These are phyloP conservation scores for Gamarada debralockiae DNA, from an alignment of 495 filamentous ascomycete genomes.

Conservation along the genomic window DNA sequence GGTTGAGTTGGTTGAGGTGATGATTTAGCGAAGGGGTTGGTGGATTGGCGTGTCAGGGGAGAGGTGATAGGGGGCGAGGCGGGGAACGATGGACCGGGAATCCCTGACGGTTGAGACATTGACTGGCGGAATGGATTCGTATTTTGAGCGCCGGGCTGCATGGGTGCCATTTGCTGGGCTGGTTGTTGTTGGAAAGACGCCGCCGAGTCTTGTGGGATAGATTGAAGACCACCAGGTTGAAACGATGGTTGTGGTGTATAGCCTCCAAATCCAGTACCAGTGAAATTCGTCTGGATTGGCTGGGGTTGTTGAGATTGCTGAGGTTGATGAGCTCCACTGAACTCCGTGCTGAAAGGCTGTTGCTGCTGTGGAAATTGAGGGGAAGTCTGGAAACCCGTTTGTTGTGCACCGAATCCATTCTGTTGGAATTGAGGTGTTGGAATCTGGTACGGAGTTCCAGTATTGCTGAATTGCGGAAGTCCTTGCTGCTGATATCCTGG, in stretches of 20 bases:
- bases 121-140: slow-evolving; percentile 91
- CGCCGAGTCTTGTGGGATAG: slow-evolving; percentile 64
- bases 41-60: slow-evolving; percentile 60
- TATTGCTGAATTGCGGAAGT: slow-evolving; percentile 44
- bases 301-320: slow-evolving; percentile 39
- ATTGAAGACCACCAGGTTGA: slow-evolving; percentile 46
- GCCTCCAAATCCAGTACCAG: slow-evolving; percentile 82
- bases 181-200: slow-evolving; percentile 24
- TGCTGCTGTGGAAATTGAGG: slow-evolving; percentile 38
- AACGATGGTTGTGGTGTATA: slow-evolving; percentile 66
- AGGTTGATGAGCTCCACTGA: slow-evolving; percentile 50
- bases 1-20: slow-evolving; percentile 42
- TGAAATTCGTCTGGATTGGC: slow-evolving; percentile 58
- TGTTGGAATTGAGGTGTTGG: slow-evolving; percentile 34
- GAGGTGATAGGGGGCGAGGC: slow-evolving; percentile 30
- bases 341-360: slow-evolving; percentile 26
- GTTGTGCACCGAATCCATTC: slow-evolving; percentile 23
- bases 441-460: slow-evolving; percentile 36
- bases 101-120: slow-evolving; percentile 45
- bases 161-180: slow-evolving; percentile 23
- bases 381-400: slow-evolving; percentile 43
- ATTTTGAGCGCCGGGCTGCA: slow-evolving; percentile 38
- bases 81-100: slow-evolving; percentile 22
- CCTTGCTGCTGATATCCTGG: slow-evolving; percentile 32
- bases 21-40: slow-evolving; percentile 78